These are phyloP conservation scores for Curvularia spicifera DNA, from an alignment of 2,329 filamentous ascomycete genomes.

Conservation along the genomic window DNA sequence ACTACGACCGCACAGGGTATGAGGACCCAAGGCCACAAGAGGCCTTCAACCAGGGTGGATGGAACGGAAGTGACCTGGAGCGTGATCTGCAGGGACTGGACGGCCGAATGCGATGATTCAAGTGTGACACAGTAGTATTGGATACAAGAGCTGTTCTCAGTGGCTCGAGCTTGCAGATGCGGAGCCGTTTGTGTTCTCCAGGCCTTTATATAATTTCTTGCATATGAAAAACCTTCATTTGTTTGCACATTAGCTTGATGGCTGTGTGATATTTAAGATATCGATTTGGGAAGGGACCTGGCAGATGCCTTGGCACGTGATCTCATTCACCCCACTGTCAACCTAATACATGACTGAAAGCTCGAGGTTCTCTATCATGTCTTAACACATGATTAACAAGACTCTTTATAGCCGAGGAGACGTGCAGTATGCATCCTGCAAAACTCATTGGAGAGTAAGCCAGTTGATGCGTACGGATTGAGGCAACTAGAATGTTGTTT, in stretches of 20 bases:
- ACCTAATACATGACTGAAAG: neutral
- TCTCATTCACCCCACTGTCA: neutral
- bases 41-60: constrained; percentile 50
- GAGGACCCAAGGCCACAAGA: constrained; percentile 70
- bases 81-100: constrained; percentile 58
- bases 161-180: constrained; percentile 11
- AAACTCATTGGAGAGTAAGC: too few relatives aligned
- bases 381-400: neutral
- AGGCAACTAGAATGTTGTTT: too few relatives aligned
- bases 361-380: neutral
- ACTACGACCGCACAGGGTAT: constrained; percentile 63
- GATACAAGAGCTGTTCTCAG: constrained; percentile 17
- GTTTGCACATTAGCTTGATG: neutral
- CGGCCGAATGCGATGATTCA: constrained; percentile 30
- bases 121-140: constrained; percentile 9
- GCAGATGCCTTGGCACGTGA: neutral
- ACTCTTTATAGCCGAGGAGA: too few relatives aligned
- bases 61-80: constrained; percentile 51
- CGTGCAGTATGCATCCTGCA: too few relatives aligned
- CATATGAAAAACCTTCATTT: constrained; percentile 5
- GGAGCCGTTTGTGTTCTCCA: constrained; percentile 8
- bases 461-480: too few relatives aligned
- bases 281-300: neutral
- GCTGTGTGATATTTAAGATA: neutral
- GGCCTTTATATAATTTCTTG: constrained; percentile 11